These are phyloP conservation scores for Sarcomyxa edulis DNA, from an alignment of 768 basidiomycete genomes.

Conservation along the genomic window DNA sequence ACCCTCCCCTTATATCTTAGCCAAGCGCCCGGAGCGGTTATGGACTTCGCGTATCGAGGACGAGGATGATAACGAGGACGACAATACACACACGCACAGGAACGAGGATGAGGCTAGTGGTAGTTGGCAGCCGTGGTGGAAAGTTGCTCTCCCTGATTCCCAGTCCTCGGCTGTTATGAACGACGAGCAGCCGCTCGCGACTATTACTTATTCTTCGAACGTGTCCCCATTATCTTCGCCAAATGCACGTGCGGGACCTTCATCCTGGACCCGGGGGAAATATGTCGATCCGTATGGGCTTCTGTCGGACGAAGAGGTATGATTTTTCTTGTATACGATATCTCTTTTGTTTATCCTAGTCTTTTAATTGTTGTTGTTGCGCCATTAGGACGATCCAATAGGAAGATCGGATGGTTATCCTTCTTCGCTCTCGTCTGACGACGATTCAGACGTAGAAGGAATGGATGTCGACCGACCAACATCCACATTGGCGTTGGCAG, in stretches of 20 bases:
- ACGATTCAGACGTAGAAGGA: conserved; percentile 2
- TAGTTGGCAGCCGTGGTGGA: neutral
- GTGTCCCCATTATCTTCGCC: conserved; percentile 2
- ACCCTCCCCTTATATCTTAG: conserved; percentile 61
- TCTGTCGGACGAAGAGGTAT: too few relatives aligned
- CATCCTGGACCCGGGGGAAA: too few relatives aligned
- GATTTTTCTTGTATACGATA: too few relatives aligned
- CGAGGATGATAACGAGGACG: conserved; percentile 21
- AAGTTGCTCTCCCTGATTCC: conserved; percentile 1
- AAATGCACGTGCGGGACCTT: conserved; percentile 10
- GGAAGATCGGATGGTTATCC: neutral
- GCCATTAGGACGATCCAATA: too few relatives aligned
- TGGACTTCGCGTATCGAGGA: conserved; percentile 30
- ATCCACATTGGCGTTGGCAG: neutral
- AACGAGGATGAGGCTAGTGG: neutral
- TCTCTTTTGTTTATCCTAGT: too few relatives aligned
- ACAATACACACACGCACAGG: neutral
- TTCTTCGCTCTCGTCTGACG: neutral
- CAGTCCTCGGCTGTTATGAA: neutral
- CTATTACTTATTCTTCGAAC: conserved; percentile 5
- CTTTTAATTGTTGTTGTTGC: too few relatives aligned
- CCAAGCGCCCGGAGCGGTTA: conserved; percentile 55
- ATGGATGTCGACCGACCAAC: neutral
- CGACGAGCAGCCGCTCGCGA: neutral
- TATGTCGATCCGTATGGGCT: too few relatives aligned